phyloP scores from a whole-genome alignment of 2,329 filamentous ascomycete species.

The Elsinoe batatas region DNA sequence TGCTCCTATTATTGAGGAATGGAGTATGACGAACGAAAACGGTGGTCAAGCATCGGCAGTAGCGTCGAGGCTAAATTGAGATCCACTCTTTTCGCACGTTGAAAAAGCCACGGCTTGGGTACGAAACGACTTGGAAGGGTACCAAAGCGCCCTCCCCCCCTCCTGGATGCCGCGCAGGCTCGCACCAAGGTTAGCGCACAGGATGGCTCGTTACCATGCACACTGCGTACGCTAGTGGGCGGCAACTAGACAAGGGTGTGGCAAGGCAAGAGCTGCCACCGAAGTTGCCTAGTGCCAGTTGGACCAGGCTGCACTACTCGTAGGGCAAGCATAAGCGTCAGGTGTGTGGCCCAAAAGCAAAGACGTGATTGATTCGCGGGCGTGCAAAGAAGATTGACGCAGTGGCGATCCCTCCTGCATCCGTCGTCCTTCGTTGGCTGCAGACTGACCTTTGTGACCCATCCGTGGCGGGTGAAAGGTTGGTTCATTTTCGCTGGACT shows the following conservation, averaged over 20 bases:
- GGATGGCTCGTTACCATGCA: slow-evolving; percentile 10
- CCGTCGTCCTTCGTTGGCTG: slow-evolving; percentile 6
- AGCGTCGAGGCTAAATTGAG: slow-evolving; percentile 10
- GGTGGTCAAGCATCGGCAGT: slow-evolving; percentile 12
- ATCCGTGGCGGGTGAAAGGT: slow-evolving; percentile 11
- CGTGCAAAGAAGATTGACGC: slow-evolving; percentile 9
- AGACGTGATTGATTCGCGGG: slow-evolving; percentile 1
- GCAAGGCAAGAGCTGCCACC: slow-evolving; percentile 11
- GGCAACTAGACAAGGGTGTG: slow-evolving; percentile 13
- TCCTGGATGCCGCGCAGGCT: slow-evolving; percentile 11
- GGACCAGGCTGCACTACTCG: slow-evolving; percentile 11
- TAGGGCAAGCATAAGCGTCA: slow-evolving; percentile 14
- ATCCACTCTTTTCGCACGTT: slow-evolving; percentile 11
- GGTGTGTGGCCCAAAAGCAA: slow-evolving; percentile 13
- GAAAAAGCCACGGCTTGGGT: slow-evolving; percentile 12
- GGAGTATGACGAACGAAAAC: slow-evolving; percentile 14
- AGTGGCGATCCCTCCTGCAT: slow-evolving; percentile 11
- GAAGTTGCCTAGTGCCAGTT: slow-evolving; percentile 13
- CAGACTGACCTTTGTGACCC: slow-evolving; percentile 1
- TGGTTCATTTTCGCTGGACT: slow-evolving; percentile 7
- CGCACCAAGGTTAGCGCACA: slow-evolving; percentile 8
- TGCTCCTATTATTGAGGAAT: slow-evolving; percentile 12
- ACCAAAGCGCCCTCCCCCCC: slow-evolving; percentile 7
- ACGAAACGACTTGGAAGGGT: slow-evolving; percentile 11
- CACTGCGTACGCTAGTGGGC: slow-evolving; percentile 9